Evolutionary conservation across 1,139 yeast species (phyloP), one percentile per base, ranked within the genome.

Genomic region (Blastobotrys malaysiensis): DNA sequence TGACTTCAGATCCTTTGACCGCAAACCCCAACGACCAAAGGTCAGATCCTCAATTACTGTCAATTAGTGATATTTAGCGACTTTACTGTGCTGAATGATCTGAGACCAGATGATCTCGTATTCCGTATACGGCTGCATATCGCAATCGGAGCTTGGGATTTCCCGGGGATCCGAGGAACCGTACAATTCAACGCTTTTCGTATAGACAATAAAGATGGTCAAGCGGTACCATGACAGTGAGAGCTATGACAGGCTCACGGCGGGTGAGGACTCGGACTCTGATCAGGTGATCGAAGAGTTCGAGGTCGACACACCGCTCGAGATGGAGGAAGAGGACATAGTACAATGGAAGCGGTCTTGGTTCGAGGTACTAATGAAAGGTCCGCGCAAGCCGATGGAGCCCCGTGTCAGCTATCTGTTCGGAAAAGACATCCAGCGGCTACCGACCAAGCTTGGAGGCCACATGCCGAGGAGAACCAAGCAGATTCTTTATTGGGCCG

Each of bases 361-460:
- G 48, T 57, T 56, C 56, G 49, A 59, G 19, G 20, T 55, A 3
- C 49, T 62, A 13, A 55, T 64, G 58, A 57, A 59, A 49, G 70
- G 70, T 7, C 70, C 70, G 3, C 49, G 31, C 5, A 48, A 49
- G 20, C 63, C 63, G 2, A 50, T 45, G 6, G 57, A 63, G 20
- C 67, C 71, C 14, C 50, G 49, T 4, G 66, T 68, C 5, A 56
- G 65, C 5, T 45, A 59, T 54, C 52, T 66, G 21, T 57, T 59
- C 43, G 60, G 56, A 1, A 19, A 36, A 6, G 43, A 31, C 16
- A 31, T 59, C 2, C 72, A 68, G 53, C n/a, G 14, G 5, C 58
- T 59, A 9, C 71, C 71, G 1, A 45, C 47, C 16, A 16, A 19
- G 26, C n/a, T 55, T 6, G 5, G 45, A 24, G 43, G 43, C 16